Evolutionary conservation across 208 protist genomes (phyloP), one percentile per base, ranked within the genome.

Genomic region (Phytomonas francai): DNA sequence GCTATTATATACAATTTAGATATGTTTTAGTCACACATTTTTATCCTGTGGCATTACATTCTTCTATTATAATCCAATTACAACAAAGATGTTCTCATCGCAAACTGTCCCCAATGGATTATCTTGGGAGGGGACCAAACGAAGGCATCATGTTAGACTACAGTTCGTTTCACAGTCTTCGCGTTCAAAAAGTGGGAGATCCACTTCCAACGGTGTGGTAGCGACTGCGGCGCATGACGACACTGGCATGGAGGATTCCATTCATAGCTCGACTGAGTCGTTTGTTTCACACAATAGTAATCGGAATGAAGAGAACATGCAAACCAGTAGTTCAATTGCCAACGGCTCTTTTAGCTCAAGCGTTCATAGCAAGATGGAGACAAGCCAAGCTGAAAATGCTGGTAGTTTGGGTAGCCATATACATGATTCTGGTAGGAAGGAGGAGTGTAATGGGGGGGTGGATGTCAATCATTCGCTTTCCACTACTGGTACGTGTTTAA

Each of bases 21-120:
- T 70, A 59, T 67, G 51, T 32, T 63, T 6, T 60, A 32, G 33
- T 64, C 59, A 60, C 66, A 59, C 68, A 45, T 72, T 69, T 57
- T 39, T 59, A 56, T 62, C 30, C 63, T 74, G 39, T 66, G 8
- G 19, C 56, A 30, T 59, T 73, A 49, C 31, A 32, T 71, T 70
- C 42, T 61, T 67, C 51, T 59, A 61, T 59, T 76, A 57, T 61
- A 42, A 59, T 66, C 29, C 2, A 59, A 59, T 59, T 32, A 7
- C 1, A 45, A 45, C 0, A 2, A 45, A 45, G 8, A 45, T 45
- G 39, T 45, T 45, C 19, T 45, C 39, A 7, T 45, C 32, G 27
- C 49, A 66, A 39, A 29, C 56, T 32, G 39, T 45, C 19, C 39
- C 39, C 19, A 45, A 45, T 14, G 39, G 39, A 11, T 3, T 45